A percentile compares a stretch with the other conserved stretches of the same genome.
Evolutionary conservation across 345 rosid species (phyloP).

Genomic region (Salix arbutifolia): DNA sequence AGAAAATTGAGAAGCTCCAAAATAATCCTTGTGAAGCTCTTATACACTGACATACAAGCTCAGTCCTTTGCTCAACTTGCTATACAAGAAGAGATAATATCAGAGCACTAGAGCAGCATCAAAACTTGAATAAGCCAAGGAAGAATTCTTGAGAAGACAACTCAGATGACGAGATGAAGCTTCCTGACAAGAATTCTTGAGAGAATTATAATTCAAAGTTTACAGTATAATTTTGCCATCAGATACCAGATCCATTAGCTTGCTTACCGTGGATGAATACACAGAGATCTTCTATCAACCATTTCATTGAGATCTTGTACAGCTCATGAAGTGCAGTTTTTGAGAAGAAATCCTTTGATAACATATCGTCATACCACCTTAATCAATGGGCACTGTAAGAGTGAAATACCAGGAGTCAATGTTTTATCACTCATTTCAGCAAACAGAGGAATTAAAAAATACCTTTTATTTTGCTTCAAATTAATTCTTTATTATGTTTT

Average conservation of each 20-base stretch:
- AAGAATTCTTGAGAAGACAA: no score
- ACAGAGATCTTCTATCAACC: not conserved
- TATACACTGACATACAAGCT: slow-evolving; percentile 2
- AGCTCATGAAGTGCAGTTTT: not conserved
- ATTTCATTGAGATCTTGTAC: not conserved
- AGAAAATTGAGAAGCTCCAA: slow-evolving; percentile 7
- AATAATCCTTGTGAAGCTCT: slow-evolving; percentile 17
- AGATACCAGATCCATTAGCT: not conserved
- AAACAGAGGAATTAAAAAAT: not conserved
- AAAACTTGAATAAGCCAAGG: no score
- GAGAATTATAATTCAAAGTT: no score
- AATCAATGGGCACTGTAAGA: not conserved
- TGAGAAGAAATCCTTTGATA: not conserved
- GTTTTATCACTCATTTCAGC: not conserved
- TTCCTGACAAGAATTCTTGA: no score
- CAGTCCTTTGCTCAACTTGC: not conserved
- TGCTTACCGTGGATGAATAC: not conserved
- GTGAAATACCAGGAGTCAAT: not conserved
- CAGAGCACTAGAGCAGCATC: not conserved
- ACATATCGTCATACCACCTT: not conserved
- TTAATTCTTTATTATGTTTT: no score
- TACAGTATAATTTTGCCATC: not conserved
- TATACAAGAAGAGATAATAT: slow-evolving; percentile 17
- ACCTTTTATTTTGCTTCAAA: no score
- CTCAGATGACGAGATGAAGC: no score